Percentiles rank a stretch among this genome's conserved stretches.
These are phyloP conservation scores for Funneliformis geosporum DNA, from an alignment of 192 early-diverging fungal genomes.

Conservation along the genomic window DNA sequence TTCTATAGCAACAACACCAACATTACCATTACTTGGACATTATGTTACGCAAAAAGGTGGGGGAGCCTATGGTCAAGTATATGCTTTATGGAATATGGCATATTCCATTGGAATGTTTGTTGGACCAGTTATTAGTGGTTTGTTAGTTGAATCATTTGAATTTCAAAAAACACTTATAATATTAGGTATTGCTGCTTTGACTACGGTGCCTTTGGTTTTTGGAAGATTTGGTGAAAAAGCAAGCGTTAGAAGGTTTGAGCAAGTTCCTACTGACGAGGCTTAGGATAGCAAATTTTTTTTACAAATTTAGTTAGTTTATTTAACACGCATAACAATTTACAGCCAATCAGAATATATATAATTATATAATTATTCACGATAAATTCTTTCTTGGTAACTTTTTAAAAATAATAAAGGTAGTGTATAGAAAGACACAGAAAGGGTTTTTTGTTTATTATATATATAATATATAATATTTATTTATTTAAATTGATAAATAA, in stretches of 20 bases:
- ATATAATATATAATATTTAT: too few species aligned
- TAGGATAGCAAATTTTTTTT: background rate
- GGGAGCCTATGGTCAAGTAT: conserved; percentile 59
- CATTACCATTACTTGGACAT: conserved; percentile 69
- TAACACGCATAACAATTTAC: too few species aligned
- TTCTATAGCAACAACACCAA: conserved; percentile 60
- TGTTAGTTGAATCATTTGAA: conserved; percentile 53
- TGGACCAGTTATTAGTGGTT: conserved; percentile 67
- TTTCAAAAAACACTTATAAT: conserved; percentile 56
- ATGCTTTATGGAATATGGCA: conserved; percentile 76
- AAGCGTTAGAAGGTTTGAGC: background rate
- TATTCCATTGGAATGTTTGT: conserved; percentile 76
- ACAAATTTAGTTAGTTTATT: background rate
- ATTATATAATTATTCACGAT: too few species aligned
- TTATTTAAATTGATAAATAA: background rate
- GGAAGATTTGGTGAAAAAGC: background rate
- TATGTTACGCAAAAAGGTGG: conserved; percentile 65
- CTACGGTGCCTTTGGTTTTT: conserved; percentile 36
- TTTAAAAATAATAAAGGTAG: too few species aligned
- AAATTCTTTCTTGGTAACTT: too few species aligned
- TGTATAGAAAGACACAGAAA: too few species aligned
- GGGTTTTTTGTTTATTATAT: too few species aligned
- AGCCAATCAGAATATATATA: too few species aligned
- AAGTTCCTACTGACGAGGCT: too few species aligned
- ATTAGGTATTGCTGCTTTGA: conserved; percentile 36